A percentile compares a stretch with the other conserved stretches of the same genome.
These are phyloP conservation scores for Acanthamoeba divionensis DNA, from an alignment of 208 protist species.

Conservation along the genomic window DNA sequence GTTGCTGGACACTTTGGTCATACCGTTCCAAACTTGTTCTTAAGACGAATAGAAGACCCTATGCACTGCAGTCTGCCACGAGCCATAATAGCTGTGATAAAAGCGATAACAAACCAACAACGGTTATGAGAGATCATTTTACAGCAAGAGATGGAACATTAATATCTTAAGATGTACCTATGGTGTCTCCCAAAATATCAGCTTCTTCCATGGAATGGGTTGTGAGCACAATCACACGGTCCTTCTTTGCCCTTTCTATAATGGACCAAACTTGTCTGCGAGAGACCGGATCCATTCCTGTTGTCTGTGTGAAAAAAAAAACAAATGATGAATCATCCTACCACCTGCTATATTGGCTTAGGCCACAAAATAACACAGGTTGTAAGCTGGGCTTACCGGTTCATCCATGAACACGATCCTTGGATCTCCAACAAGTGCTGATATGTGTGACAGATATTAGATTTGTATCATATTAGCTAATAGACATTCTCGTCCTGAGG, in stretches of 20 bases:
- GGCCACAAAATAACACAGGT: not conserved
- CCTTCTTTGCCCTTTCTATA: constrained; percentile 65
- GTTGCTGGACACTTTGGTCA: too few relatives aligned
- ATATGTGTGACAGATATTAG: too few relatives aligned
- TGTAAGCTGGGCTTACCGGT: constrained; percentile 46
- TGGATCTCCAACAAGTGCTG: constrained; percentile 63
- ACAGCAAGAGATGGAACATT: not conserved
- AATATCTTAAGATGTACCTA: not conserved
- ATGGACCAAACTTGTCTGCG: constrained; percentile 72
- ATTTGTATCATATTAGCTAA: constrained; percentile 24
- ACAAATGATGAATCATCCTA: not conserved
- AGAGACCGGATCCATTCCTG: constrained; percentile 73
- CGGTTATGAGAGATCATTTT: not conserved
- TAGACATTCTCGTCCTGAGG: not conserved
- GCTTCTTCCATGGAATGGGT: constrained; percentile 70
- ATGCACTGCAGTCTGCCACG: constrained; percentile 30
- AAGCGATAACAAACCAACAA: too few relatives aligned
- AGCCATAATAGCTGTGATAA: constrained; percentile 40
- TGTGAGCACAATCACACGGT: constrained; percentile 65
- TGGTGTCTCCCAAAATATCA: constrained; percentile 39
- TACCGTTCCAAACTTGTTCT: constrained; percentile 57
- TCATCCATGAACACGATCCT: constrained; percentile 73
- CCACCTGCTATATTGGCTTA: not conserved
- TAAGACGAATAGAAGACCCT: constrained; percentile 34
- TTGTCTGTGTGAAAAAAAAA: constrained; percentile 59